Percentiles rank a stretch among this genome's conserved stretches.
Evolutionary conservation across 2,329 filamentous ascomycete genomes (phyloP).

Genomic region (Nothophoma quercina): DNA sequence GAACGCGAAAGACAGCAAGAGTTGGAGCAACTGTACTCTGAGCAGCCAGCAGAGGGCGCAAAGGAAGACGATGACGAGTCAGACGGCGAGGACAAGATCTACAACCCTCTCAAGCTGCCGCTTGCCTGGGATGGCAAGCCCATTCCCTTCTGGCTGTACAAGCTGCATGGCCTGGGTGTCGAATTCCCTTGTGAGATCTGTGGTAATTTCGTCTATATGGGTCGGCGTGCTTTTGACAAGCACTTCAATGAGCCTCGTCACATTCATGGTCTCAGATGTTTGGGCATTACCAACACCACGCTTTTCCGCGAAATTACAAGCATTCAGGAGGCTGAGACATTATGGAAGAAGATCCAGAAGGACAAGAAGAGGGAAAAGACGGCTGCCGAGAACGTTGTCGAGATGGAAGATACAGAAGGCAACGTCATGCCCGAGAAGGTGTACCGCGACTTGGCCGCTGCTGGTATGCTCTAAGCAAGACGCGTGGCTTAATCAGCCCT

Average conservation of each 20-base stretch:
- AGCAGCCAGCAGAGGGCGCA: conserved; percentile 62
- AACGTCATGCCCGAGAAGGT: conserved; percentile 99
- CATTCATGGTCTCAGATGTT: conserved; percentile 89
- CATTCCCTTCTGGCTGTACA: conserved; percentile 98
- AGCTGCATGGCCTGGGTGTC: conserved; percentile 91
- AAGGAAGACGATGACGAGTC: conserved; percentile 73
- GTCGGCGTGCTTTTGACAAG: conserved; percentile 93
- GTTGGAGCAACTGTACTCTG: conserved; percentile 81
- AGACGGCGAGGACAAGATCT: conserved; percentile 80
- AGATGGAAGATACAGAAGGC: conserved; percentile 98
- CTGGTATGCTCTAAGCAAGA: conserved; percentile 66
- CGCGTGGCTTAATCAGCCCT: too few species aligned
- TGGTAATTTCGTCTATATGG: conserved; percentile 99
- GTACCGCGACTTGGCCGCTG: conserved; percentile 92
- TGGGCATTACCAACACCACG: conserved; percentile 90
- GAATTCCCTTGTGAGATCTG: conserved; percentile 97
- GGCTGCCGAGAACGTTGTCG: conserved; percentile 83
- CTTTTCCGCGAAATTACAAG: conserved; percentile 93
- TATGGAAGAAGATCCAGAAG: conserved; percentile 93
- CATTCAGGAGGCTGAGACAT: conserved; percentile 84
- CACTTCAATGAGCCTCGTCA: conserved; percentile 96
- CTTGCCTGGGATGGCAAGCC: conserved; percentile 98
- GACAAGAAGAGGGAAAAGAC: conserved; percentile 81
- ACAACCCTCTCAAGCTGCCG: conserved; percentile 95
- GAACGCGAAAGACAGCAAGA: conserved; percentile 95